Evolutionary conservation across 2,329 filamentous ascomycete species (phyloP).

Genomic region (Phialemoniopsis sp.): DNA sequence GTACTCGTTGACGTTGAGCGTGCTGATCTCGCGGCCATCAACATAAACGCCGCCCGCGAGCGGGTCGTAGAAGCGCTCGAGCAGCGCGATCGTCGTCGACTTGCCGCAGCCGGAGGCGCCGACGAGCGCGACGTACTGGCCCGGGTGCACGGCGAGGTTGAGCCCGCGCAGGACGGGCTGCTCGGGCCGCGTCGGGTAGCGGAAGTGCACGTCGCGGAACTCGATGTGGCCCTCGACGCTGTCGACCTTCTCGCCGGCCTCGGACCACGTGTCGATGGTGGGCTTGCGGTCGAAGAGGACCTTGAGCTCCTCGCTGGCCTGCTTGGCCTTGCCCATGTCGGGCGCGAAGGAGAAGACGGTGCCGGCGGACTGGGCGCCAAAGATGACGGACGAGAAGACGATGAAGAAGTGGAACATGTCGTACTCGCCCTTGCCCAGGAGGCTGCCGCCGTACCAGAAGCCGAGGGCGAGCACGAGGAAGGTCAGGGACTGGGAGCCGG

Average conservation of each 20-base stretch:
- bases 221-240: conserved; percentile 74
- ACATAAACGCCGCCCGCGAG: conserved; percentile 75
- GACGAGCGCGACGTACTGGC: conserved; percentile 84
- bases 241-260: conserved; percentile 59
- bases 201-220: conserved; percentile 90
- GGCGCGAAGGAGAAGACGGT: conserved; percentile 86
- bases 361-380: conserved; percentile 87
- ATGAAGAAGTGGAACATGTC: conserved; percentile 85
- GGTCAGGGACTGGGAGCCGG: conserved; percentile 76
- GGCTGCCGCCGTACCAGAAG: conserved; percentile 86
- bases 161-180: conserved; percentile 88
- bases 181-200: conserved; percentile 86
- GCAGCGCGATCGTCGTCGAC: conserved; percentile 83
- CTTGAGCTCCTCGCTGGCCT: conserved; percentile 77
- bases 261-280: conserved; percentile 75
- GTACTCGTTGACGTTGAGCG: conserved; percentile 81
- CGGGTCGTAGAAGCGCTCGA: conserved; percentile 94
- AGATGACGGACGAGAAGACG: conserved; percentile 83
- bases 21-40: conserved; percentile 77
- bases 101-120: conserved; percentile 95
- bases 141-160: conserved; percentile 68
- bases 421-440: conserved; percentile 70
- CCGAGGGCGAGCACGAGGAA: conserved; percentile 83
- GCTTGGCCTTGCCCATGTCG: conserved; percentile 89
- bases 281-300: conserved; percentile 80